Base-by-base conservation (phyloP, 177 flowering plant genomes). In the Vitis hybrid region DNA sequence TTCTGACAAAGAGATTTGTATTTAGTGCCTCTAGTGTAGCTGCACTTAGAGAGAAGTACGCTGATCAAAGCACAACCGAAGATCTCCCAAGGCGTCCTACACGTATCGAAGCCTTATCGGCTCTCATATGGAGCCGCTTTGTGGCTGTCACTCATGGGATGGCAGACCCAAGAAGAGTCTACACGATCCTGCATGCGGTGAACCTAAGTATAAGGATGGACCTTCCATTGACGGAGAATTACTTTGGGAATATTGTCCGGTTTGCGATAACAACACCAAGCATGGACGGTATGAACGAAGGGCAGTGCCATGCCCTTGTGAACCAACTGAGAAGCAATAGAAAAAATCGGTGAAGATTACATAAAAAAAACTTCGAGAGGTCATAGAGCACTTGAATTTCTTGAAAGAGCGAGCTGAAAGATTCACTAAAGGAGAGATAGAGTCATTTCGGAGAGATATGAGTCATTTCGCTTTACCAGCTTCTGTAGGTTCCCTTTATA, bases 41-140 rank as follows among this genome's bases (percentile, higher is more conserved):
- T 20, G 20, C 20, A 20, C 20, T 20, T 20, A 20, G 20, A 20
- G 20, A 20, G 20, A 20, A n/a, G n/a, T n/a, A n/a, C n/a, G n/a
- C n/a, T n/a, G n/a, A n/a, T n/a, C n/a, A n/a, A 3, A 32, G 41
- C 41, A 32, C 6, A 5, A 5, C 41, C 3, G 41, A 5, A 32
- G 41, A 32, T 32, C 41, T 5, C 41, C 41, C 41, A 32, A 32
- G 64, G 17, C 64, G 46, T 10, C 74, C 69, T 0, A 46, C 64
- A 8, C 24, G 74, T 1, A 69, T 71, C 12, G 68, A 57, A n/a
- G 69, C 69, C 27, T 8, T 71, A 12, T 46, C 74, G 9, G 69
- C 74, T 27, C 24, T 71, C 6, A 21, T 71, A 0, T 54, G 67
- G 21, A 56, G 24, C 27, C 62, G 66, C 15, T 65, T 35, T n/a